phyloP scores from a whole-genome alignment of 2,329 filamentous ascomycete species.

The Trichophyton simii region DNA sequence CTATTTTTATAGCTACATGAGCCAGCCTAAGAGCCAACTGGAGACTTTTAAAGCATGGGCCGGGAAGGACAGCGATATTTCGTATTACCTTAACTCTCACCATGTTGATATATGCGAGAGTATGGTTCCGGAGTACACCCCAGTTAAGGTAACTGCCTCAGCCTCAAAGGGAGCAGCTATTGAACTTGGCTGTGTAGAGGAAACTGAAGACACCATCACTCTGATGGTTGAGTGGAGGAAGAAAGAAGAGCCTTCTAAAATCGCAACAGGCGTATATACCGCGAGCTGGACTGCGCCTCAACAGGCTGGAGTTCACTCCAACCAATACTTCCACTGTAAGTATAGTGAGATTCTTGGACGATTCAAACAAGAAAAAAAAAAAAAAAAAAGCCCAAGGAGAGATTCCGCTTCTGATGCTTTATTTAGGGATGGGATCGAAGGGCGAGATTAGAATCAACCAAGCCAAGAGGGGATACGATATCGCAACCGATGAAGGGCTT shows the following conservation, averaged over 20 bases:
- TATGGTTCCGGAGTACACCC: slow-evolving; percentile 73
- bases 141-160: slow-evolving; percentile 65
- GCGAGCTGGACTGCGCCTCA: slow-evolving; percentile 91
- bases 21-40: slow-evolving; percentile 77
- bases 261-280: slow-evolving; percentile 81
- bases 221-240: slow-evolving; percentile 80
- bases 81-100: slow-evolving; percentile 91
- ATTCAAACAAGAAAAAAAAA: too few relatives aligned
- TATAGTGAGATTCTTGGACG: neutral
- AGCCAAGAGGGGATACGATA: slow-evolving; percentile 86
- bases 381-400: neutral
- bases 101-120: slow-evolving; percentile 87
- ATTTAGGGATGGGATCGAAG: slow-evolving; percentile 55
- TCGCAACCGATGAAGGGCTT: slow-evolving; percentile 68
- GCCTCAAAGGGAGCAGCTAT: slow-evolving; percentile 70
- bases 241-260: slow-evolving; percentile 53
- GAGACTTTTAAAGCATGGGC: slow-evolving; percentile 95
- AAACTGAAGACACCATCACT: slow-evolving; percentile 88
- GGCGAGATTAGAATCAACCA: slow-evolving; percentile 87
- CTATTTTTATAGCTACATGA: slow-evolving; percentile 98
- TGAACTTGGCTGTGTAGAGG: slow-evolving; percentile 61
- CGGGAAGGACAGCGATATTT: slow-evolving; percentile 82
- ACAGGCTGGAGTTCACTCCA: slow-evolving; percentile 85
- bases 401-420: neutral
- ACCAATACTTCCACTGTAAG: slow-evolving; percentile 83